These are phyloP conservation scores for Penicillium hesseltinei DNA, from an alignment of 2,329 filamentous ascomycete species.

Conservation along the genomic window DNA sequence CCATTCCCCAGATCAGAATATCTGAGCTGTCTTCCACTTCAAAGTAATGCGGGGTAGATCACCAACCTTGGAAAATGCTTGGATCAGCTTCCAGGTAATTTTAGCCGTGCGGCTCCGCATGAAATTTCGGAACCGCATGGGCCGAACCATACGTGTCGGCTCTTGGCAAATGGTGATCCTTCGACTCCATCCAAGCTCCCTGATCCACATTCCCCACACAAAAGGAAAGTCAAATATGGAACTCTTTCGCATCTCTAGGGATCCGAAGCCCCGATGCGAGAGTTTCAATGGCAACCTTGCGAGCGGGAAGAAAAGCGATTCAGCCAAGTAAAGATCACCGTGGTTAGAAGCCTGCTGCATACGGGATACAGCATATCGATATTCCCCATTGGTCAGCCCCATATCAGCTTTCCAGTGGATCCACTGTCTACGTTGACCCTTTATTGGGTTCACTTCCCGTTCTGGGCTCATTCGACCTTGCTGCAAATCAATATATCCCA, in stretches of 20 bases:
- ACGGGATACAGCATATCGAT: no score
- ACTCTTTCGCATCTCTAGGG: neutral
- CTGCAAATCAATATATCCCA: neutral
- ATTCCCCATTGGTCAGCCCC: neutral
- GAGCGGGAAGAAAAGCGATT: no score
- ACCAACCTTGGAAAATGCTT: neutral
- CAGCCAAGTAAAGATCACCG: neutral
- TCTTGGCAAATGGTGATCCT: neutral
- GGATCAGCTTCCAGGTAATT: neutral
- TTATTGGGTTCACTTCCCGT: neutral
- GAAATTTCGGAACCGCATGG: constrained; percentile 3
- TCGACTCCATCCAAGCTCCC: neutral
- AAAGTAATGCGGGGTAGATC: neutral
- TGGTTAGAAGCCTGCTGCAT: no score
- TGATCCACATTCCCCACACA: neutral
- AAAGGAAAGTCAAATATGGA: neutral
- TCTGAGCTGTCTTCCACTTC: no score
- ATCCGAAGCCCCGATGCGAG: neutral
- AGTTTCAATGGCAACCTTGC: neutral
- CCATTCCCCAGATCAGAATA: neutral
- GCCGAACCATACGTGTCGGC: neutral
- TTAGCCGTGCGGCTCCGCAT: constrained; percentile 12
- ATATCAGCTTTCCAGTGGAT: neutral
- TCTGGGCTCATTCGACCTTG: neutral
- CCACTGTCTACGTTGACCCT: no score